Conservation (phyloP, 805 yeast species). For the Yamadazyma ubonensis region DNA sequence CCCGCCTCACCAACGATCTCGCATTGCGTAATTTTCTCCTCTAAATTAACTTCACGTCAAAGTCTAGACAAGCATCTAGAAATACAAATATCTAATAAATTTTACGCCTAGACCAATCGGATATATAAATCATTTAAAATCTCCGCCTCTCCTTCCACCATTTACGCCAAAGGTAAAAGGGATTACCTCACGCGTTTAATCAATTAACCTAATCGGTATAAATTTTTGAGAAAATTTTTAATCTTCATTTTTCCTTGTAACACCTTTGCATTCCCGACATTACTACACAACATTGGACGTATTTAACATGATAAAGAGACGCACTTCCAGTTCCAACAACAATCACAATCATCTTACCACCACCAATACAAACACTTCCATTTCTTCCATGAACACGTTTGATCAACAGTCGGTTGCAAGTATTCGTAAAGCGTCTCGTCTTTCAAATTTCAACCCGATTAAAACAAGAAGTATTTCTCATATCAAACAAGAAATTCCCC, state of each 20-base stretch:
- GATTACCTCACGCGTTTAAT: slow-evolving; percentile 8
- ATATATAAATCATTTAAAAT: background rate
- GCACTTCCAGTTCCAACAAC: slow-evolving; percentile 2
- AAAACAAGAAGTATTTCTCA: slow-evolving; percentile 9
- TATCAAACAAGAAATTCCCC: background rate
- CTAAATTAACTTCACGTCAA: too few relatives aligned
- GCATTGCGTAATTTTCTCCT: slow-evolving; percentile 1
- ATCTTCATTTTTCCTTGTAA: slow-evolving; percentile 7
- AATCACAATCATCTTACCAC: background rate
- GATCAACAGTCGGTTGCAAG: slow-evolving; percentile 5
- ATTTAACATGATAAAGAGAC: slow-evolving; percentile 8
- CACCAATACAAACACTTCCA: background rate
- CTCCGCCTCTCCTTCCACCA: background rate
- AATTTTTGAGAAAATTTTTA: slow-evolving; percentile 3
- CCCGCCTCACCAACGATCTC: slow-evolving; percentile 1
- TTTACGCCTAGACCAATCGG: background rate
- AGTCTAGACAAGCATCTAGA: too few relatives aligned
- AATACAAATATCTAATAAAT: too few relatives aligned
- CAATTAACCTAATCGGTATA: slow-evolving; percentile 8
- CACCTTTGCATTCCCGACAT: slow-evolving; percentile 4
- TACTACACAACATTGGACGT: slow-evolving; percentile 1
- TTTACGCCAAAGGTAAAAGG: background rate
- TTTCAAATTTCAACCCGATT: slow-evolving; percentile 18
- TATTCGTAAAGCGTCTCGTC: slow-evolving; percentile 14
- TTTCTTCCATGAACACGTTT: slow-evolving; percentile 6